Percentiles rank a stretch among this genome's conserved stretches.
Evolutionary conservation across 805 yeast species (phyloP).

Genomic region (Debaryomyces prosopidis): DNA sequence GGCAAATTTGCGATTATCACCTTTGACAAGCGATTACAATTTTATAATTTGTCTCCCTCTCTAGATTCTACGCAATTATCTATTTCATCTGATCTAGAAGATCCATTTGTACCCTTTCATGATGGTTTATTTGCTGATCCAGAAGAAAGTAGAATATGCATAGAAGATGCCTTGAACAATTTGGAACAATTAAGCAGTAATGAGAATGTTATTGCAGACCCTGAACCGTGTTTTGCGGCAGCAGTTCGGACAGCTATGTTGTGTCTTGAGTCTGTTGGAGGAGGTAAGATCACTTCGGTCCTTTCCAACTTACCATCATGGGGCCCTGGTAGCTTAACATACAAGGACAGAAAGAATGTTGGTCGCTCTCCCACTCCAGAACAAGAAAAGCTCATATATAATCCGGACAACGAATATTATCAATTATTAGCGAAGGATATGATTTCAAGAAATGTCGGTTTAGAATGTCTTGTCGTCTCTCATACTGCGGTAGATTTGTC

Average conservation of each 20-base stretch:
- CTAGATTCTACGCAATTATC: slow-evolving; percentile 58
- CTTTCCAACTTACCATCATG: slow-evolving; percentile 71
- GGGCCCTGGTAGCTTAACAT: slow-evolving; percentile 74
- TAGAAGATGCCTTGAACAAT: slow-evolving; percentile 66
- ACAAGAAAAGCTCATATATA: slow-evolving; percentile 50
- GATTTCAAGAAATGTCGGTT: slow-evolving; percentile 60
- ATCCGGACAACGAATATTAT: slow-evolving; percentile 64
- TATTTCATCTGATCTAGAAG: slow-evolving; percentile 68
- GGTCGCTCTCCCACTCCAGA: slow-evolving; percentile 44
- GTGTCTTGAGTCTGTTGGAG: slow-evolving; percentile 65
- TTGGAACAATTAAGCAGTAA: slow-evolving; percentile 48
- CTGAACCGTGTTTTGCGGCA: slow-evolving; percentile 76
- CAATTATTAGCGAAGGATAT: slow-evolving; percentile 57
- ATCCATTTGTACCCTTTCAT: slow-evolving; percentile 78
- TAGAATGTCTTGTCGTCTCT: slow-evolving; percentile 75
- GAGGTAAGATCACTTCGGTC: slow-evolving; percentile 78
- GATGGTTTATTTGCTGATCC: slow-evolving; percentile 83
- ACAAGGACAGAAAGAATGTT: slow-evolving; percentile 39
- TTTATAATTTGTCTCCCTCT: slow-evolving; percentile 63
- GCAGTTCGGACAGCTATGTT: slow-evolving; percentile 70
- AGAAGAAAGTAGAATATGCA: slow-evolving; percentile 56
- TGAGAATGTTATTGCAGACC: slow-evolving; percentile 37
- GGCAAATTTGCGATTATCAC: slow-evolving; percentile 70
- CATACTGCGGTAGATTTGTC: slow-evolving; percentile 68
- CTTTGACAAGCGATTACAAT: slow-evolving; percentile 70